Conservation (phyloP, 164 flowering plant genomes). For the Stephania yunnanensis region DNA sequence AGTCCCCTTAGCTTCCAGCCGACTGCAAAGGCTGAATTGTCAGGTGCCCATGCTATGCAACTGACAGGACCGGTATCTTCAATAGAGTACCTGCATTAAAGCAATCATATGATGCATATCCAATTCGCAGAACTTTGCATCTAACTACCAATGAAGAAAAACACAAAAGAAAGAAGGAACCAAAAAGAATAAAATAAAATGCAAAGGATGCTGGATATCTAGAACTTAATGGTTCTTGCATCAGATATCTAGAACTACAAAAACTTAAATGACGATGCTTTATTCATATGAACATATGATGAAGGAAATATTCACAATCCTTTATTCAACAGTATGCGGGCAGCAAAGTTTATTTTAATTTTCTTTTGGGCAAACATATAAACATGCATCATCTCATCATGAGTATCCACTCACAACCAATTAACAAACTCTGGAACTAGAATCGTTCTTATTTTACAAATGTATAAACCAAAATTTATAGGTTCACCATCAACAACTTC, state of each 20-base stretch:
- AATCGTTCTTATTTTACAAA: background rate
- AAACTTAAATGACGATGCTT: background rate
- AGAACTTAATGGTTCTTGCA: background rate
- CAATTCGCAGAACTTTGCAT: background rate
- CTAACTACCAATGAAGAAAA: background rate
- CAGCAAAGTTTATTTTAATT: background rate
- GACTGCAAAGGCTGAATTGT: slow-evolving; percentile 95
- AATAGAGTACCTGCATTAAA: slow-evolving; percentile 62
- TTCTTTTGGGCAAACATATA: background rate
- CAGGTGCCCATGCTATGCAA: slow-evolving; percentile 93
- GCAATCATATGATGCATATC: slow-evolving; percentile 5
- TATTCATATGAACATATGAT: background rate
- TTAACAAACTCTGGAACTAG: background rate
- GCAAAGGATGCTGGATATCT: background rate
- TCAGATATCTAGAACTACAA: background rate
- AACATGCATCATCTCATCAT: background rate
- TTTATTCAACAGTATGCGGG: background rate
- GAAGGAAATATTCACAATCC: background rate
- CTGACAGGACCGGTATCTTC: slow-evolving; percentile 96
- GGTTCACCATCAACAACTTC: background rate
- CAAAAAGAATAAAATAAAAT: background rate
- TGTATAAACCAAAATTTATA: background rate
- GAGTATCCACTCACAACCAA: background rate
- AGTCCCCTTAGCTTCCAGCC: slow-evolving; percentile 97
- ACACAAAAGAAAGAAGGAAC: background rate